Evolutionary conservation across 202 grass and related monocot species (phyloP).

Genomic region (Setaria viridis): DNA sequence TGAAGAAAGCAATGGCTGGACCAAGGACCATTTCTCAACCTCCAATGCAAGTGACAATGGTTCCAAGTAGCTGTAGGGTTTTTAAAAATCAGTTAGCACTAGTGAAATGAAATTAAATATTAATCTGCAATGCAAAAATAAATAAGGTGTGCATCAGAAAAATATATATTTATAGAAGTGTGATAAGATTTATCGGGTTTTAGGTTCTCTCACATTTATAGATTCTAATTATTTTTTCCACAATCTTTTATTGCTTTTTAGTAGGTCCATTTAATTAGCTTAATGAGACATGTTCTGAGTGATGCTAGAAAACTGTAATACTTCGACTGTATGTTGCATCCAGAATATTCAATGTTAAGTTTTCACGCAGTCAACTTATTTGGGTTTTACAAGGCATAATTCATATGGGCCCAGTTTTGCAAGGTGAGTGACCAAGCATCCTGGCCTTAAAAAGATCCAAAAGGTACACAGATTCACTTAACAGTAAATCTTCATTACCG

Average conservation of each 20-base stretch:
- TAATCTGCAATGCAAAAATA: neutral
- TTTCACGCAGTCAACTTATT: neutral
- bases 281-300: neutral
- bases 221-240: neutral
- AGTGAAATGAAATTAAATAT: slow-evolving; percentile 4
- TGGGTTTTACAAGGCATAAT: neutral
- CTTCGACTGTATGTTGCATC: slow-evolving; percentile 21
- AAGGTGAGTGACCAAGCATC: slow-evolving; percentile 23
- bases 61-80: slow-evolving; percentile 79
- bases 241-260: neutral
- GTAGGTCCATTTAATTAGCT: neutral
- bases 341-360: neutral
- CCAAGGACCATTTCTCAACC: slow-evolving; percentile 90
- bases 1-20: slow-evolving; percentile 95
- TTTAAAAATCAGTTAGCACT: slow-evolving; percentile 30
- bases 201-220: neutral
- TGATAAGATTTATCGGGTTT: slow-evolving; percentile 10
- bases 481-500: neutral
- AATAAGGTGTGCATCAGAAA: neutral
- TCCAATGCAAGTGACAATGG: slow-evolving; percentile 90
- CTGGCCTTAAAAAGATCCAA: slow-evolving; percentile 7
- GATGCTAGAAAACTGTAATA: slow-evolving; percentile 1
- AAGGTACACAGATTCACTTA: neutral
- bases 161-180: neutral
- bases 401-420: slow-evolving; percentile 12